Conservation (phyloP, 2,329 filamentous ascomycete genomes). For the Scedosporium minutisporum region DNA sequence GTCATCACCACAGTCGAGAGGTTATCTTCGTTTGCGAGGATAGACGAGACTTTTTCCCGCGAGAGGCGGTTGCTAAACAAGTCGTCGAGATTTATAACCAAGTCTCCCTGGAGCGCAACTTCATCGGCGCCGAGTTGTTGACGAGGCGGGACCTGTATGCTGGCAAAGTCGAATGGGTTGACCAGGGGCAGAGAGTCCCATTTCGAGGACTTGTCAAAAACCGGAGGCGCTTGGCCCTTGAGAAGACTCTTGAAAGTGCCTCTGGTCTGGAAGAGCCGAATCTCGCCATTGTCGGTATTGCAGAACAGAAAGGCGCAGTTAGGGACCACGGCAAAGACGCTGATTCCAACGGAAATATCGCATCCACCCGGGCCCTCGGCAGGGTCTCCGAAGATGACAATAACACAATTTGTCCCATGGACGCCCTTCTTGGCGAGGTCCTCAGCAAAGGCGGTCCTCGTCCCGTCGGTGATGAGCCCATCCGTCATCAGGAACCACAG, state of each 20-base stretch:
- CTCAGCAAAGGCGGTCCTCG: slow-evolving; percentile 9
- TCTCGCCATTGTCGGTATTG: slow-evolving; percentile 7
- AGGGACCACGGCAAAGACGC: slow-evolving; percentile 13
- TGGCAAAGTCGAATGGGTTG: background rate
- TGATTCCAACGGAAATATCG: slow-evolving; percentile 14
- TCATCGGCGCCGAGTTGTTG: background rate
- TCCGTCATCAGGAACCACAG: slow-evolving; percentile 17
- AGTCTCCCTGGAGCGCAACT: background rate
- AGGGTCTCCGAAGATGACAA: slow-evolving; percentile 12
- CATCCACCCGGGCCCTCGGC: slow-evolving; percentile 3
- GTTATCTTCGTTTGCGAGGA: background rate
- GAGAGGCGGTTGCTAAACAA: background rate
- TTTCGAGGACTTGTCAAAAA: background rate
- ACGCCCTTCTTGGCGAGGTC: slow-evolving; percentile 9
- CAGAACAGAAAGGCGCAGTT: slow-evolving; percentile 13
- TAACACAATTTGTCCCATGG: slow-evolving; percentile 13
- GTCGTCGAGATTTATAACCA: background rate
- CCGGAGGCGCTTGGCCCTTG: slow-evolving; percentile 1
- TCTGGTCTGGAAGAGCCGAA: slow-evolving; percentile 12
- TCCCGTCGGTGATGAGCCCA: slow-evolving; percentile 8
- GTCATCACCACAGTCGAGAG: background rate
- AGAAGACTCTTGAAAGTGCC: slow-evolving; percentile 11
- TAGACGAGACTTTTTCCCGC: background rate
- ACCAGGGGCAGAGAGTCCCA: background rate
- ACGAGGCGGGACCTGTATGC: background rate